Conservation (phyloP, 768 basidiomycete genomes). For the Erythrobasidium yunnanense region DNA sequence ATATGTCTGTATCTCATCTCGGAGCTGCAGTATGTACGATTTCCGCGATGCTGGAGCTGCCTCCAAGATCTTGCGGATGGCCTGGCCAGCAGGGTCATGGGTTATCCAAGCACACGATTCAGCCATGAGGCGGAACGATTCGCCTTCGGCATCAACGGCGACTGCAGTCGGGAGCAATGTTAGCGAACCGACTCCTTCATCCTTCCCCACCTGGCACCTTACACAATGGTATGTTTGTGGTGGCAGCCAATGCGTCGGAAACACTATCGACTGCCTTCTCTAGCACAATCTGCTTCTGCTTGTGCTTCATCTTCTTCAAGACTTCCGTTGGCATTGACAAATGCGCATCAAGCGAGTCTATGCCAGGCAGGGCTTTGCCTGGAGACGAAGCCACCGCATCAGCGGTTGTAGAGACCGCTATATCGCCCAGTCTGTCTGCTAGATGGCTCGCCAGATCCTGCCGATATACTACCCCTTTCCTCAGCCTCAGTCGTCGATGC, state of each 20-base stretch:
- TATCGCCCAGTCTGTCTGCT: background rate
- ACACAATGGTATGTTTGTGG: conserved; percentile 8
- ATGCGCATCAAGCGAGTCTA: conserved; percentile 10
- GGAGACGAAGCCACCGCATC: background rate
- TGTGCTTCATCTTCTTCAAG: conserved; percentile 18
- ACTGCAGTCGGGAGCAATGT: background rate
- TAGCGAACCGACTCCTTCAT: too few relatives aligned
- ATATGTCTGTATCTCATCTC: conserved; percentile 6
- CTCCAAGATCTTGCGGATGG: conserved; percentile 1
- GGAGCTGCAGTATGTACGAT: conserved; percentile 6
- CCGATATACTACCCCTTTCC: conserved; percentile 21
- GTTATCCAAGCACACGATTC: conserved; percentile 15
- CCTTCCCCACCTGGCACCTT: too few relatives aligned
- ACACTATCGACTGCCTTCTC: conserved; percentile 21
- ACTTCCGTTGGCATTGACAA: conserved; percentile 11
- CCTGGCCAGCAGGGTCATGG: background rate
- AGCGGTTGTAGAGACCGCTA: background rate
- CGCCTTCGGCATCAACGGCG: conserved; percentile 14
- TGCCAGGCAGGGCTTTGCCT: background rate
- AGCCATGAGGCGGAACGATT: conserved; percentile 6
- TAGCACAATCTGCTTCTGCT: conserved; percentile 19
- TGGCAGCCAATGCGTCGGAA: background rate
- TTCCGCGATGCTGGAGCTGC: background rate
- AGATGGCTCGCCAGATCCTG: background rate
- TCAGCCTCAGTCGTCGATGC: too few relatives aligned